Evolutionary conservation across 192 early-diverging fungal species (phyloP), one percentile per base, ranked within the genome.

Genomic region (Backusella liffmaniae): DNA sequence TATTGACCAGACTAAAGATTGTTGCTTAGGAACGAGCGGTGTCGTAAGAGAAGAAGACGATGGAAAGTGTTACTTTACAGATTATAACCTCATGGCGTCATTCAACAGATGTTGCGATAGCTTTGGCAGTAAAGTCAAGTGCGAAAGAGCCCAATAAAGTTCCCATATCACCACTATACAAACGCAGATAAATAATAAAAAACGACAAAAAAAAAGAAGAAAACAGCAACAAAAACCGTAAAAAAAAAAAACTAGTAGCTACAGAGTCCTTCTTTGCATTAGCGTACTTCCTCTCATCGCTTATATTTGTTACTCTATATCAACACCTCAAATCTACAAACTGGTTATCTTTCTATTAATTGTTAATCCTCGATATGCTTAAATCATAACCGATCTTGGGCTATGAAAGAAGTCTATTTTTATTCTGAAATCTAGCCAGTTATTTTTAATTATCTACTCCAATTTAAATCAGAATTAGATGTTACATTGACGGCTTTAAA

Each of bases 81-180:
- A 56, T 56, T 56, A 23, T 21, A 21, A 56, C 21, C 6, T 21
- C 8, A 56, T 56, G 53, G 53, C 53, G n/a, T 56, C 53, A 21
- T 56, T 56, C 53, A 56, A 56, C n/a, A 56, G 53, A 56, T 56
- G 53, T 23, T 56, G 53, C 9, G 53, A 56, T 56, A 56, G 53
- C 53, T 56, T 56, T 56, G 53, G 53, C 1, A 56, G 53, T 56
- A 56, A 56, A 56, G 53, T 56, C 21, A 21, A 56, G 21, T 56
- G 53, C 21, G 53, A 56, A n/a, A 21, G 8, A 21, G 53, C 21
- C 21, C 21, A 53, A 0, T 53, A 53, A 53, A 53, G 18, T 2
- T 7, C 15, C 6, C 51, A 13, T 15, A 15, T 44, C 4, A 44
- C 13, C 16, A 53, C 2, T n/a, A 21, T 5, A 53, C 5, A 53